A percentile compares a stretch with the other conserved stretches of the same genome.
Conservation (phyloP, 495 filamentous ascomycete genomes). For the Trichoderma gamsii region DNA sequence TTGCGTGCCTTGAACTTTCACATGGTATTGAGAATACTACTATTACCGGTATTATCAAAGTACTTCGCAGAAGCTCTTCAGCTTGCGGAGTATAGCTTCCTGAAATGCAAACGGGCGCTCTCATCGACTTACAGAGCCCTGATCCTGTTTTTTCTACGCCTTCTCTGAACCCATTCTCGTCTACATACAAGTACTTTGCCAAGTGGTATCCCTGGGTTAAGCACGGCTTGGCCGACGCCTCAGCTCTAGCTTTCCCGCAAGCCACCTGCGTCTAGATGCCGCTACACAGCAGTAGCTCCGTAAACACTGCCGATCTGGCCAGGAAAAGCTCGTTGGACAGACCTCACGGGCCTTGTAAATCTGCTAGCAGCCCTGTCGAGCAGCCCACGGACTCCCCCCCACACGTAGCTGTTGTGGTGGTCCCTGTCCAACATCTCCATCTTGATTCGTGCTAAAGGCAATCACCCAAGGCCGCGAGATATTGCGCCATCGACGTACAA, state of each 20-base stretch:
- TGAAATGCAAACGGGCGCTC: not conserved
- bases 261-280: constrained; percentile 7
- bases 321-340: too few species aligned
- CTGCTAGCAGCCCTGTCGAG: not conserved
- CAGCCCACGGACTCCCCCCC: not conserved
- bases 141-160: not conserved
- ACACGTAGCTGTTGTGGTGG: not conserved
- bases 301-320: not conserved
- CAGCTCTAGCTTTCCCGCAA: constrained; percentile 2
- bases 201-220: not conserved
- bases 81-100: not conserved
- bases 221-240: constrained; percentile 11
- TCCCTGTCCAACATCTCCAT: not conserved
- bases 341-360: not conserved
- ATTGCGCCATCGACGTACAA: constrained; percentile 7
- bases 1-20: too few species aligned
- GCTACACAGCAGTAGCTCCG: not conserved
- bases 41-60: not conserved
- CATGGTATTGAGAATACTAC: not conserved
- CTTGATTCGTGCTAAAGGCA: not conserved
- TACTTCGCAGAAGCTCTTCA: not conserved
- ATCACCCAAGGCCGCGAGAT: constrained; percentile 5
- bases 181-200: not conserved
- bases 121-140: not conserved
- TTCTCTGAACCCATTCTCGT: not conserved